Evolutionary conservation across 1,139 yeast genomes (phyloP), one percentile per base, ranked within the genome.

Genomic region (Hyphopichia wangnamkhiaoensis): DNA sequence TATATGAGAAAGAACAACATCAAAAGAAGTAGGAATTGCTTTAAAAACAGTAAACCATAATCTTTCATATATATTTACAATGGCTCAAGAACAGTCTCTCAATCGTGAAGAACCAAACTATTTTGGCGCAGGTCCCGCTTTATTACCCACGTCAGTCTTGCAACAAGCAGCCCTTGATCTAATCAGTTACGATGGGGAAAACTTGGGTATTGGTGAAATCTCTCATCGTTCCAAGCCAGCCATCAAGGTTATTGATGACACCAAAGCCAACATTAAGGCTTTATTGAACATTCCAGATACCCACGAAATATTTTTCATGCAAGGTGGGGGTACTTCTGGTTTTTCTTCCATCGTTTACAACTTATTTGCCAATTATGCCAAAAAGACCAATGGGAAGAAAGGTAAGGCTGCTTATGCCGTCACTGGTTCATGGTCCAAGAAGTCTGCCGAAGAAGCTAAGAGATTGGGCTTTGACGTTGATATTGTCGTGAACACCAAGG

Each of bases 51-150:
- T 7, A 21, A 21, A 7, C 10, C 24, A 29, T 16, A 5, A 29
- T 15, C 16, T 29, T 19, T 16, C 8, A 29, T 6, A 29, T n/a
- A 7, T 8, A 7, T 7, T 27, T 2, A 16, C 34, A 14, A 33
- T 33, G 35, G 29, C 35, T 10, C 23, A 33, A 21, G 24, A 18
- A n/a, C 23, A 19, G 19, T 42, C 60, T 14, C 62, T 82, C 40
- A 74, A 76, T 29, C 80, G 94, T 68, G 82, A 74, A 61, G 84
- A 82, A 54, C 91, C 95, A 39, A 74, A 81, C 59, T 88, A 93
- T 60, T 93, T 89, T 56, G 98, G 98, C 41, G 98, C 98, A 19
- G 98, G 98, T 10, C 98, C 98, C 34, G 98, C 98, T 2, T 75
- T 84, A 41, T 74, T 93, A 37, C 97, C 98, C 20, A 82, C 93